A percentile compares a stretch with the other conserved stretches of the same genome.
These are phyloP conservation scores for Rutstroemia sp. DNA, from an alignment of 2,329 filamentous ascomycete genomes.

Conservation along the genomic window DNA sequence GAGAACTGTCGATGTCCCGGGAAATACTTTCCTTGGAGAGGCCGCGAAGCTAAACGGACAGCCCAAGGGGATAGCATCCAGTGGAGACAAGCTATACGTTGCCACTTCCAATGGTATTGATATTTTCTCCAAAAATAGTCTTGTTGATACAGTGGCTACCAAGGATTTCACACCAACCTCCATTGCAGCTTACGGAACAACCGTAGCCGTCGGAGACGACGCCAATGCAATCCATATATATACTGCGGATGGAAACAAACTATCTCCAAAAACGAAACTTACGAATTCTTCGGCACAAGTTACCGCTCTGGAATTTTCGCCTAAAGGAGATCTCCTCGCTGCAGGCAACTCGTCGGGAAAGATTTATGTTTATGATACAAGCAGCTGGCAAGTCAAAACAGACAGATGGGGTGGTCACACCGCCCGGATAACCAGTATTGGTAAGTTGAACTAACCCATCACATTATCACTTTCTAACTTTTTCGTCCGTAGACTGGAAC, in stretches of 20 bases:
- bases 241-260: conserved; percentile 49
- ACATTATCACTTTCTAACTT: neutral
- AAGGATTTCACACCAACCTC: conserved; percentile 60
- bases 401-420: conserved; percentile 73
- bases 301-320: conserved; percentile 77
- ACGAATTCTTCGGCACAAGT: conserved; percentile 64
- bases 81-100: conserved; percentile 42
- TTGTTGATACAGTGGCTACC: conserved; percentile 48
- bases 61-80: conserved; percentile 64
- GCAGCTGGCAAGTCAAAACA: conserved; percentile 63
- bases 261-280: conserved; percentile 40
- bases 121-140: conserved; percentile 52
- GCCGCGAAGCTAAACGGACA: conserved; percentile 65
- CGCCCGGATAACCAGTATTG: conserved; percentile 55
- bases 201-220: conserved; percentile 70
- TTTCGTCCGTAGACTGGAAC: conserved; percentile 56
- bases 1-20: conserved; percentile 66
- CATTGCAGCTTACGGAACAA: conserved; percentile 59
- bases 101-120: conserved; percentile 49
- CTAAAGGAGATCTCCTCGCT: conserved; percentile 68
- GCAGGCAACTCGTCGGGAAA: conserved; percentile 80
- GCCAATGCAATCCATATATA: conserved; percentile 72
- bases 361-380: conserved; percentile 71
- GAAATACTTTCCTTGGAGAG: conserved; percentile 67
- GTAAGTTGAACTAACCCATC: neutral